Conservation (phyloP, 768 basidiomycete species). For the Pleurotus tuber-regium region DNA sequence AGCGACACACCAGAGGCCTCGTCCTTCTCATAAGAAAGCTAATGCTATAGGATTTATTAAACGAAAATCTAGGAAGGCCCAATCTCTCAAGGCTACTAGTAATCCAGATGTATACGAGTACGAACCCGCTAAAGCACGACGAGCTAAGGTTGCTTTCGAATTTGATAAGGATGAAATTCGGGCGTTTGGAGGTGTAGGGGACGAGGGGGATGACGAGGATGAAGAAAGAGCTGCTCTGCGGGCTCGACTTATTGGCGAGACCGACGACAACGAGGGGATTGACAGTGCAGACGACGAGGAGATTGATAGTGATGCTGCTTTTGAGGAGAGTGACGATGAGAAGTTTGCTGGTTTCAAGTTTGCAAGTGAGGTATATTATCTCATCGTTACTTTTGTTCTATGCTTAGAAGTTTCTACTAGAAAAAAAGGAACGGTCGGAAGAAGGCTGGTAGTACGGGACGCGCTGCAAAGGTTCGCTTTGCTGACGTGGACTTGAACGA, state of each 20-base stretch:
- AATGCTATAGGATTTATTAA: slow-evolving; percentile 2
- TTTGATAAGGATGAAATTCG: slow-evolving; percentile 1
- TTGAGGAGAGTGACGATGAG: slow-evolving; percentile 82
- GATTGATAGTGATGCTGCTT: slow-evolving; percentile 80
- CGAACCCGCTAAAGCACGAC: background rate
- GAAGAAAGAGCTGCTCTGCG: background rate
- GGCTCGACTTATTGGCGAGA: slow-evolving; percentile 51
- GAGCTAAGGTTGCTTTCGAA: background rate
- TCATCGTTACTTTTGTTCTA: slow-evolving; percentile 10
- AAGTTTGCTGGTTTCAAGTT: slow-evolving; percentile 60
- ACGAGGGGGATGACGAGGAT: background rate
- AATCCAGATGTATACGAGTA: slow-evolving; percentile 6
- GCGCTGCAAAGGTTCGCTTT: slow-evolving; percentile 35
- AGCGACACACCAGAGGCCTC: too few species aligned
- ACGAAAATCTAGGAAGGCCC: background rate
- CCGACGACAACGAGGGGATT: slow-evolving; percentile 50
- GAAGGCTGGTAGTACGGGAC: slow-evolving; percentile 20
- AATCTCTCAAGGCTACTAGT: background rate
- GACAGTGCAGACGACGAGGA: slow-evolving; percentile 80
- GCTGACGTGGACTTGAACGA: slow-evolving; percentile 70
- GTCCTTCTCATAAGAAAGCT: too few species aligned
- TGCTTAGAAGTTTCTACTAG: background rate
- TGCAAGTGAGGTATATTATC: slow-evolving; percentile 36
- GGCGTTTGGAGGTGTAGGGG: background rate
- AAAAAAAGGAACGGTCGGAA: slow-evolving; percentile 22